Percentiles rank a stretch among this genome's conserved stretches.
Conservation (phyloP, 2,329 filamentous ascomycete species). For the Penicillium italicum region DNA sequence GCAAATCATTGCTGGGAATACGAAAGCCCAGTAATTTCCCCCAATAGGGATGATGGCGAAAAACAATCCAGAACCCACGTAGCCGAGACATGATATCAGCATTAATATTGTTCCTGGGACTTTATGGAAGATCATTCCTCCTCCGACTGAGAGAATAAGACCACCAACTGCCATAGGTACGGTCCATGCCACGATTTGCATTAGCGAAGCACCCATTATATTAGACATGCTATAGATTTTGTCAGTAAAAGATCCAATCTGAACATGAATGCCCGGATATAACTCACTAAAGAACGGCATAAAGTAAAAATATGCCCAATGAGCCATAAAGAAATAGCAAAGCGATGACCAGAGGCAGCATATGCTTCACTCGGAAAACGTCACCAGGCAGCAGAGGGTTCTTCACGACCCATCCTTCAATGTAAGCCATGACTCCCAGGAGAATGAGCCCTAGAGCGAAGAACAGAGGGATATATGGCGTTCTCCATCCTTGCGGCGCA, state of each 20-base stretch:
- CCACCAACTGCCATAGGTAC: slow-evolving; percentile 66
- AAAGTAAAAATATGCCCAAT: slow-evolving; percentile 66
- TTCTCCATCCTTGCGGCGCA: slow-evolving; percentile 66
- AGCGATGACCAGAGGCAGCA: slow-evolving; percentile 59
- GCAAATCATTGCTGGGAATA: slow-evolving; percentile 62
- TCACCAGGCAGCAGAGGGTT: slow-evolving; percentile 67
- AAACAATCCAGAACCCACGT: slow-evolving; percentile 56
- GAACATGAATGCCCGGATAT: too few relatives aligned
- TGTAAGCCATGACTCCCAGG: slow-evolving; percentile 60
- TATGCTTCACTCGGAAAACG: slow-evolving; percentile 66
- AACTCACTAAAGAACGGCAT: slow-evolving; percentile 63
- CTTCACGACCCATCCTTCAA: slow-evolving; percentile 67
- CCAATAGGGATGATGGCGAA: slow-evolving; percentile 61
- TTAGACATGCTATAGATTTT: slow-evolving; percentile 52
- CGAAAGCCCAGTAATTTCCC: slow-evolving; percentile 66
- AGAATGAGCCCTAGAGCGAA: slow-evolving; percentile 61
- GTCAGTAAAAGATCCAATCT: neutral
- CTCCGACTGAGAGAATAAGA: slow-evolving; percentile 59
- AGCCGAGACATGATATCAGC: slow-evolving; percentile 59
- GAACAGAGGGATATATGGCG: slow-evolving; percentile 66
- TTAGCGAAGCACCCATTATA: slow-evolving; percentile 56
- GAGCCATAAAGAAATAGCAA: slow-evolving; percentile 67
- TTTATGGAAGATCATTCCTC: slow-evolving; percentile 65
- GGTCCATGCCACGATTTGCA: slow-evolving; percentile 67
- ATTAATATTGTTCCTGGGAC: slow-evolving; percentile 62